These are phyloP conservation scores for Inonotus hispidus DNA, from an alignment of 1,284 basidiomycete genomes.

Conservation along the genomic window DNA sequence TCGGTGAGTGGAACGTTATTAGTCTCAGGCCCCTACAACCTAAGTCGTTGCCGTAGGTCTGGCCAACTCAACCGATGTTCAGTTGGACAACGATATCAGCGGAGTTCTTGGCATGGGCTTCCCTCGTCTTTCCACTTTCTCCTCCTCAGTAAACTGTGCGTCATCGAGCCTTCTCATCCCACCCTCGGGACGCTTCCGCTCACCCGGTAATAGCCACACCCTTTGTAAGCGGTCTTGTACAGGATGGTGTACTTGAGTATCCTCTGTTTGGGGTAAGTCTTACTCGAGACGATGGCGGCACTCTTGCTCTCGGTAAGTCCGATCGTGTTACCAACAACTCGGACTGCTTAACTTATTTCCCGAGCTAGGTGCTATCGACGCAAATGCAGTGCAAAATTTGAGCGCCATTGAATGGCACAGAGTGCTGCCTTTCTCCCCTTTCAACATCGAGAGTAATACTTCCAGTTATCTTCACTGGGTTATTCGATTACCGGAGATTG, in stretches of 20 bases:
- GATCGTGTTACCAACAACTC: not conserved
- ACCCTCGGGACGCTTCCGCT: not conserved
- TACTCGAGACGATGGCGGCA: constrained; percentile 51
- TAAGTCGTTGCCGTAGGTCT: constrained; percentile 25
- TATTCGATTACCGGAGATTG: constrained; percentile 55
- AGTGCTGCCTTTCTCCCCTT: constrained; percentile 66
- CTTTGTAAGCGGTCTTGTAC: constrained; percentile 55
- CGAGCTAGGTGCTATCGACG: constrained; percentile 61
- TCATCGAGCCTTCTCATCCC: constrained; percentile 12
- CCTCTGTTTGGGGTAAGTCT: constrained; percentile 69
- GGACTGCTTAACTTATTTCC: constrained; percentile 8
- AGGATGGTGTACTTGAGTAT: constrained; percentile 60
- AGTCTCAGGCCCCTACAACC: constrained; percentile 6
- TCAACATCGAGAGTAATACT: constrained; percentile 45
- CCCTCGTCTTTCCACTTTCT: constrained; percentile 60
- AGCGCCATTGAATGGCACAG: constrained; percentile 64
- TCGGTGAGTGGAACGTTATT: constrained; percentile 44
- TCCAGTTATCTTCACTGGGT: constrained; percentile 83
- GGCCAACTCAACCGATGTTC: constrained; percentile 56
- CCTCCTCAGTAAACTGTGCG: constrained; percentile 46
- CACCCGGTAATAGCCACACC: constrained; percentile 53
- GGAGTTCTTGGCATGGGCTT: constrained; percentile 73
- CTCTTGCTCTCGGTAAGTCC: constrained; percentile 54
- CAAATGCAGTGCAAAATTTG: constrained; percentile 54
- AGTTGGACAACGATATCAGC: constrained; percentile 55